A percentile compares a stretch with the other conserved stretches of the same genome.
Evolutionary conservation across 2,329 filamentous ascomycete genomes (phyloP).

Genomic region (Coniochaeta sp.): DNA sequence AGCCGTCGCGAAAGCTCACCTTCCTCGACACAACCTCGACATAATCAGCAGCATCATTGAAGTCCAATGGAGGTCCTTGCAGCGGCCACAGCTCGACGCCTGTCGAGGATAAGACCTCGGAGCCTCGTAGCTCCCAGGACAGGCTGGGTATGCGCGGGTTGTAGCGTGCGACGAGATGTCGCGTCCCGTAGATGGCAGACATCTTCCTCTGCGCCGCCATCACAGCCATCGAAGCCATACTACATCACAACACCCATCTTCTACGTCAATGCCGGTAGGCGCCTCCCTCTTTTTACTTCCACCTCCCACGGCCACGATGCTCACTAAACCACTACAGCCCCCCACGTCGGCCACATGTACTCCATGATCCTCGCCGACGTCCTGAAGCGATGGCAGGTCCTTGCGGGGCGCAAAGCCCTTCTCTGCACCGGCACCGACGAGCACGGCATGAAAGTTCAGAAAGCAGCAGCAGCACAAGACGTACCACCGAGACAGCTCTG

Average conservation of each 20-base stretch:
- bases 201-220: conserved; percentile 1
- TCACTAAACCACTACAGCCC: conserved; percentile 50
- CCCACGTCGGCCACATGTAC: conserved; percentile 92
- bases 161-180: background rate
- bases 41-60: background rate
- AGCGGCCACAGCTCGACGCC: background rate
- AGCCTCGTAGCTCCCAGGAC: background rate
- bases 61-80: background rate
- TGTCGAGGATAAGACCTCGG: background rate
- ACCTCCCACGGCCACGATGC: background rate
- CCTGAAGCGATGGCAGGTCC: too few relatives aligned
- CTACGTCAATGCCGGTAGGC: conserved; percentile 88
- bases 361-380: conserved; percentile 78
- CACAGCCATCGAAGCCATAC: conserved; percentile 60
- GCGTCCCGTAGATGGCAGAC: background rate
- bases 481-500: conserved; percentile 79
- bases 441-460: conserved; percentile 96
- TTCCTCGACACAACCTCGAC: background rate
- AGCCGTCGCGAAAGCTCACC: background rate
- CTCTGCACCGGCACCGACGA: conserved; percentile 93
- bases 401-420: conserved; percentile 59
- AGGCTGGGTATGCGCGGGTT: background rate
- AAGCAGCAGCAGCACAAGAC: conserved; percentile 66
- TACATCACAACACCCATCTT: conserved; percentile 97
- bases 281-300: conserved; percentile 2